Conservation (phyloP, 2,329 filamentous ascomycete species). For the Exutisphaerella laricina region DNA sequence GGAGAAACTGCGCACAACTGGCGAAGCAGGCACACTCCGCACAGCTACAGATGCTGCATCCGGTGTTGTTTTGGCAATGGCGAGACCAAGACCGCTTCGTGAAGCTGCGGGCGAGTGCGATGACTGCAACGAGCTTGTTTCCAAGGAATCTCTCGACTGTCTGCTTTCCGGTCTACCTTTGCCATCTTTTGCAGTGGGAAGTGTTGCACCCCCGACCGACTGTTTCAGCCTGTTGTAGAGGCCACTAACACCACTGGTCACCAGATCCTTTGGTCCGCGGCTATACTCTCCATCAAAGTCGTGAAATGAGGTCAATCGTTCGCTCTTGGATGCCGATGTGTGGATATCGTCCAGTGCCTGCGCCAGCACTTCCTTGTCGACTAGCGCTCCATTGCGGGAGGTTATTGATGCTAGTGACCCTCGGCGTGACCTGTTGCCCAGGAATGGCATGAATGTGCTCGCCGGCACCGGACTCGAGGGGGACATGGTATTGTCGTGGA, state of each 20-base stretch:
- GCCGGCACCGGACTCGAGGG: constrained; percentile 27
- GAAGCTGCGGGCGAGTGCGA: constrained; percentile 16
- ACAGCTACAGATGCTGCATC: constrained; percentile 19
- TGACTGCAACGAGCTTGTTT: constrained; percentile 16
- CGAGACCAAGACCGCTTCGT: constrained; percentile 9
- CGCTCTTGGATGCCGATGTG: constrained; percentile 76
- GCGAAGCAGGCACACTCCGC: constrained; percentile 21
- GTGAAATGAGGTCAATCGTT: constrained; percentile 85
- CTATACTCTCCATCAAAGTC: constrained; percentile 73
- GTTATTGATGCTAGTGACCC: constrained; percentile 37
- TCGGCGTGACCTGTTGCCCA: constrained; percentile 32
- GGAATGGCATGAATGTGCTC: constrained; percentile 27
- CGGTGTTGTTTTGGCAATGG: constrained; percentile 10
- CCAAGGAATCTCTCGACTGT: constrained; percentile 19
- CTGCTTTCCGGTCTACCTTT: constrained; percentile 27
- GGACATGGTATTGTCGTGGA: constrained; percentile 20
- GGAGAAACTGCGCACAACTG: constrained; percentile 14
- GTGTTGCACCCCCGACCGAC: constrained; percentile 26
- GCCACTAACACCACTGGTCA: constrained; percentile 58
- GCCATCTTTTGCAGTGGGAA: constrained; percentile 16
- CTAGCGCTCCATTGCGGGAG: constrained; percentile 30
- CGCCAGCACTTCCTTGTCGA: constrained; percentile 69
- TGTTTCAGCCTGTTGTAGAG: constrained; percentile 74
- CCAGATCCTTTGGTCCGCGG: constrained; percentile 33
- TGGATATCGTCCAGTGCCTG: constrained; percentile 83